phyloP scores from a whole-genome alignment of 495 filamentous ascomycete species.

The Aspergillus avenaceus region DNA sequence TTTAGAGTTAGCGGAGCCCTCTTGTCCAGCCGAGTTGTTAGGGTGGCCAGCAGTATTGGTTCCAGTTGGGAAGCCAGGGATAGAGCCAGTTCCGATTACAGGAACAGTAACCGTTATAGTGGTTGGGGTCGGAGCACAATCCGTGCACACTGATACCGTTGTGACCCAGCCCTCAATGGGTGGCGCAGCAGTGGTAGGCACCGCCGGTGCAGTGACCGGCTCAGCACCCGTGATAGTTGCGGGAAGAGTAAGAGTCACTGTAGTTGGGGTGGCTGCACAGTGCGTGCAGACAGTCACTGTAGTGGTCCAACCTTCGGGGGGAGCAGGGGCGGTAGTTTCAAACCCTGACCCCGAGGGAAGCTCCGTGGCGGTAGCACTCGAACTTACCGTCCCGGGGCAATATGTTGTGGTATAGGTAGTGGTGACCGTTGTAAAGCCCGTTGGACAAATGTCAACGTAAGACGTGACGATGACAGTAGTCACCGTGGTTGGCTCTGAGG shows the following conservation, averaged over 20 bases:
- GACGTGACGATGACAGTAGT: conserved; percentile 41
- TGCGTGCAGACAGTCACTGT: conserved; percentile 42
- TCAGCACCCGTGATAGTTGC: conserved; percentile 7
- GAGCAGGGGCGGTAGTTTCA: conserved; percentile 13
- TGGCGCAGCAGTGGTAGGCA: conserved; percentile 5
- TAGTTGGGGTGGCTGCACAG: conserved; percentile 35
- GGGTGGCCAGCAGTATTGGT: not conserved
- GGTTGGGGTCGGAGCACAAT: conserved; percentile 32
- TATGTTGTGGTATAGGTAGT: conserved; percentile 36
- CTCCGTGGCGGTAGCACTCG: conserved; percentile 24
- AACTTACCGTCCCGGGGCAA: conserved; percentile 29
- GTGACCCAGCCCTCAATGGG: conserved; percentile 36
- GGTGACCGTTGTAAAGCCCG: conserved; percentile 42
- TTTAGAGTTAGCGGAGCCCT: not conserved
- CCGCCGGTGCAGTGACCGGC: not conserved
- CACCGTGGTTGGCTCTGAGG: conserved; percentile 18
- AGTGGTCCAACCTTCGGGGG: conserved; percentile 42
- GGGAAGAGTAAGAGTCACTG: conserved; percentile 43
- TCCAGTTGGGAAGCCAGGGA: not conserved
- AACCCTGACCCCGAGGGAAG: conserved; percentile 14
- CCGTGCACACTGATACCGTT: conserved; percentile 36
- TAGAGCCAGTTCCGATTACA: not conserved
- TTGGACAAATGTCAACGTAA: conserved; percentile 41
- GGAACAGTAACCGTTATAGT: conserved; percentile 35
- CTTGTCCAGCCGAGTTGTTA: not conserved